Base-by-base conservation (phyloP, 1,139 yeast species). In the Trichomonascaceae sp. region DNA sequence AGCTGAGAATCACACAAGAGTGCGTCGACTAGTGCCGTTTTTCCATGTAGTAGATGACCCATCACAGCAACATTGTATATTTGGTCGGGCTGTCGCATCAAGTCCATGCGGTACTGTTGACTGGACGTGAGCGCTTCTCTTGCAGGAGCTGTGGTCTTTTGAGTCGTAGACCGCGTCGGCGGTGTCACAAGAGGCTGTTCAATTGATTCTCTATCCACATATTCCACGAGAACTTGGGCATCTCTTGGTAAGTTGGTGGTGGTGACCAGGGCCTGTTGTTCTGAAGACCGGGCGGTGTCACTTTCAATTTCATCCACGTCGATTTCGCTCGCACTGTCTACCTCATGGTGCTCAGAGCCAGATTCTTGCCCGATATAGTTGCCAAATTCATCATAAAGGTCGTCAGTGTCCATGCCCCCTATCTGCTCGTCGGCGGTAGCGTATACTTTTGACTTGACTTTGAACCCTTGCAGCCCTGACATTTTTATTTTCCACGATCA, bases 31-130 rank as follows among this genome's bases (percentile, higher is more conserved):
- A 87, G 57, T 0, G 84, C 65, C 0, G 97, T 80, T 56, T 92
- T 89, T 2, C 99, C 98, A n/a, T 81, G 74, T 46, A 82, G 82
- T 2, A 80, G 51, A 33, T 74, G 71, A 0, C 98, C 98, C n/a
- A 77, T 72, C 1, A 92, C 43, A 0, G 89, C 80, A n/a, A 87
- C 59, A 52, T 80, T 87, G 37, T 93, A 66, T 17, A 78, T 66
- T 44, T 79, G 73, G 13, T 74, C 75, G 0, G 94, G 85, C 1
- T 71, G 46, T 2, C 54, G 46, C 56, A 74, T 59, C 32, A 72
- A 50, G 8, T 64, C 59, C 4, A 63, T 44, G 62, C 79, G 66
- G 47, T 74, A 89, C 6, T 72, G 71, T 37, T 82, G 67, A 3
- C 81, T 70, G 46, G 75, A 85, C 0, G 95, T 4, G 77, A 54